phyloP scores from a whole-genome alignment of 2,329 filamentous ascomycete genomes.

The Aureobasidium sp. region DNA sequence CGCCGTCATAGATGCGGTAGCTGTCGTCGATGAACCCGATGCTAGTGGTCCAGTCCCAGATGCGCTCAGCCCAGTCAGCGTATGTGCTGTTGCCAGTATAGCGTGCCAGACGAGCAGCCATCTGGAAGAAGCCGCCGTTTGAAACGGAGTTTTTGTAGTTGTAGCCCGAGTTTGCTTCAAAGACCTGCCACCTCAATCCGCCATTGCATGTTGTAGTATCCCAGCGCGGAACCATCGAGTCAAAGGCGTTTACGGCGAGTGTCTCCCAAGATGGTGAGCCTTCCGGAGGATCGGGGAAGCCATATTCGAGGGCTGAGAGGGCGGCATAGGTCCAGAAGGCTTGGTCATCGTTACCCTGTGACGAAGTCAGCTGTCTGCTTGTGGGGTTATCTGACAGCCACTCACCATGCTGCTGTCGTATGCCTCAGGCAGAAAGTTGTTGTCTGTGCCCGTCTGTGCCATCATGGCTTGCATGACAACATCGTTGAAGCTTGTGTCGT shows the following conservation, averaged over 20 bases:
- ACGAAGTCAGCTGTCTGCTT: background rate
- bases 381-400: background rate
- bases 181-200: conserved; percentile 82
- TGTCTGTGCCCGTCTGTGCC: conserved; percentile 31
- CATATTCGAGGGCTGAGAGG: conserved; percentile 68
- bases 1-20: conserved; percentile 38
- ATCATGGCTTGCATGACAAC: conserved; percentile 35
- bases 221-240: conserved; percentile 66
- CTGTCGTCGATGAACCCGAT: conserved; percentile 45
- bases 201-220: conserved; percentile 58
- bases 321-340: conserved; percentile 81
- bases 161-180: conserved; percentile 58
- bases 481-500: conserved; percentile 34
- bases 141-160: conserved; percentile 74
- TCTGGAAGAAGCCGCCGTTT: conserved; percentile 76
- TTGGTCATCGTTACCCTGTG: conserved; percentile 46
- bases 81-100: conserved; percentile 44
- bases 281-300: conserved; percentile 57
- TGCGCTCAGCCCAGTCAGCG: conserved; percentile 48
- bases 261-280: conserved; percentile 65
- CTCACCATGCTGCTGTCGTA: conserved; percentile 22
- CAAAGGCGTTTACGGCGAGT: conserved; percentile 70
- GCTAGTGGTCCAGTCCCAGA: conserved; percentile 27
- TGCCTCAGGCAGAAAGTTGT: conserved; percentile 33
- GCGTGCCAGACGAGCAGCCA: conserved; percentile 48